Base-by-base conservation (phyloP, 768 basidiomycete species). In the Russula ochroleuca region DNA sequence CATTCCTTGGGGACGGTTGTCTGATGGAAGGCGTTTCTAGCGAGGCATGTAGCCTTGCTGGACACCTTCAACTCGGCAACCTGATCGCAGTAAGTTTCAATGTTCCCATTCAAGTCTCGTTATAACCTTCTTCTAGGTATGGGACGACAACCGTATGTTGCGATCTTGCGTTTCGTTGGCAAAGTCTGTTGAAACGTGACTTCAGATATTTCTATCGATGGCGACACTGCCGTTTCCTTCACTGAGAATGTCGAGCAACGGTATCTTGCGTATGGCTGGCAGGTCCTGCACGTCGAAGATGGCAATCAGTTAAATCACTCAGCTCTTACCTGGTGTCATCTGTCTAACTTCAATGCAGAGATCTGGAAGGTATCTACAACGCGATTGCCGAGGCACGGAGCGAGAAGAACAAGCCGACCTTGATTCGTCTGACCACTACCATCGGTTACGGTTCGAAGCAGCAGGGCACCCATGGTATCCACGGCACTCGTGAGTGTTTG, bases 1-100 rank as follows among this genome's bases (percentile, higher is more conserved):
- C 89, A 57, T 96, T 97, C 79, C 81, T 84, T 64, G 95, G 95
- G 70, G 95, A 98, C 76, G 95, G 95, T 51, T 98, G 95, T 78
- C 81, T 98, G 59, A 94, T 95, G 90, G 95, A 98, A 76, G 95
- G 95, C 80, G 87, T 98, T 68, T 83, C 94, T n/a, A 82, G 83
- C 67, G 95, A 98, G 75, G 93, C 95, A 45, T 88, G 90, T 64
- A 92, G 90, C 70, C 82, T 97, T 67, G 94, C 93, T 65, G 95
- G 94, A 66, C 95, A 98, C 77, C 82, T 97, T 70, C 87, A 94
- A 74, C 83, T 98, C 47, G 94, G 92, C 61, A 97, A 95, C 77
- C 80, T 98, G 70, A 87, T 98, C 71, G 91, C 90, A 62, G 90
- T 92, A 74, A 72, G 90, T 83, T 33, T 14, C 52, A 68, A 59